A percentile compares a stretch with the other conserved stretches of the same genome.
These are phyloP conservation scores for Pseudocercospora crystallina DNA, from an alignment of 2,329 filamentous ascomycete genomes.

Conservation along the genomic window DNA sequence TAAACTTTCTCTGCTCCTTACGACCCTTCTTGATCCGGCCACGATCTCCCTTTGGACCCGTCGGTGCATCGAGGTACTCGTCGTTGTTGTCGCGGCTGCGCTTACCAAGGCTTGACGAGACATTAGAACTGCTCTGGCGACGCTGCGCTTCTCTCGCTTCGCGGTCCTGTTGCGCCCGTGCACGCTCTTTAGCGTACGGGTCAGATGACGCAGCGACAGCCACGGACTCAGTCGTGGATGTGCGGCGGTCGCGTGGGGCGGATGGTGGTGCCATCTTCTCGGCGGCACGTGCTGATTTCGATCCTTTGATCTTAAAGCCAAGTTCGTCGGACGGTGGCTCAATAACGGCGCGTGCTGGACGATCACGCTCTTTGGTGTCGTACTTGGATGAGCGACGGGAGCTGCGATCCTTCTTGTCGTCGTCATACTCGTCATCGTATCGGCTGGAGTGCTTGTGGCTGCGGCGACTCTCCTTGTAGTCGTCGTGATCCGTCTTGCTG, in stretches of 20 bases:
- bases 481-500: constrained; percentile 36
- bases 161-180: constrained; percentile 40
- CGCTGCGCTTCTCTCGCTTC: constrained; percentile 67
- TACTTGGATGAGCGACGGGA: constrained; percentile 43
- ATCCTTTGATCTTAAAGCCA: constrained; percentile 51
- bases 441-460: constrained; percentile 45
- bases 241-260: constrained; percentile 19
- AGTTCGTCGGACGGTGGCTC: constrained; percentile 38
- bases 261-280: constrained; percentile 29
- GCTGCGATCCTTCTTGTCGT: constrained; percentile 47
- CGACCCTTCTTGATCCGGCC: constrained; percentile 44
- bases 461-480: constrained; percentile 26
- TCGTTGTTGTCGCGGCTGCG: constrained; percentile 26
- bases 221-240: constrained; percentile 3
- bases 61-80: constrained; percentile 41
- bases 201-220: constrained; percentile 24
- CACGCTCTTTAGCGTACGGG: constrained; percentile 37
- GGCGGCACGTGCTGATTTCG: constrained; percentile 27
- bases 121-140: constrained; percentile 52
- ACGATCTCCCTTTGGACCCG: constrained; percentile 49
- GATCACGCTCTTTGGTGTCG: constrained; percentile 17
- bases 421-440: constrained; percentile 48
- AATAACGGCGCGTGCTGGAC: constrained; percentile 19
- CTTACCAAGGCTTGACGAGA: constrained; percentile 35
- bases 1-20: constrained; percentile 40